phyloP scores from a whole-genome alignment of 306 rosid genomes.

The Fragaria ananassa region DNA sequence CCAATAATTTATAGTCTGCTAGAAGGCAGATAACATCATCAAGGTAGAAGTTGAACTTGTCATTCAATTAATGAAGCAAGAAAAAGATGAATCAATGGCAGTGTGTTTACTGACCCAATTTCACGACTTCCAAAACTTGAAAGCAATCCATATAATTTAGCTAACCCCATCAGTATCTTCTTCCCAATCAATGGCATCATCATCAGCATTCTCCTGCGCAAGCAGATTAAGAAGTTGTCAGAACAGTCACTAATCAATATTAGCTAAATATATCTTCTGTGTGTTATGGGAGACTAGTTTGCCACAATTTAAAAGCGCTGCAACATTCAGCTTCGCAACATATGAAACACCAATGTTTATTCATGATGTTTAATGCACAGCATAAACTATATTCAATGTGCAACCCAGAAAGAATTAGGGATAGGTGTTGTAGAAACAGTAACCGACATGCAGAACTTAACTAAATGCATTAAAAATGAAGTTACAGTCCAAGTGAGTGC shows the following conservation, averaged over 20 bases:
- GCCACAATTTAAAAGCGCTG: background rate
- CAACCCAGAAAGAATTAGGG: background rate
- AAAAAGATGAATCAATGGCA: background rate
- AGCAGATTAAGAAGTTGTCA: background rate
- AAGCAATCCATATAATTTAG: conserved; percentile 11
- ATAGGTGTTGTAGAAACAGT: background rate
- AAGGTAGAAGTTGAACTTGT: background rate
- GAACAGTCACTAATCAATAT: background rate
- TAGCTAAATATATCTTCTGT: background rate
- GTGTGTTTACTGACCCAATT: background rate
- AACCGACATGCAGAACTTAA: background rate
- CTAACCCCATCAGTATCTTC: conserved; percentile 24
- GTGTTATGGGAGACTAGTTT: no score
- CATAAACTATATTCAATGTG: background rate
- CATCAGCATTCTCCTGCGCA: conserved; percentile 34
- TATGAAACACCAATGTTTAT: background rate
- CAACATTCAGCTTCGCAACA: background rate
- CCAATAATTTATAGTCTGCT: background rate
- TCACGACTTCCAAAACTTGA: conserved; percentile 6
- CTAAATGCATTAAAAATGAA: background rate
- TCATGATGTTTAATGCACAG: background rate
- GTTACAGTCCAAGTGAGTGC: background rate
- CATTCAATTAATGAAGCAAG: background rate
- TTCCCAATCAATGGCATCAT: background rate
- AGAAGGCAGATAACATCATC: background rate